These are phyloP conservation scores for Fusarium lateritium DNA, from an alignment of 2,329 filamentous ascomycete genomes.

Conservation along the genomic window DNA sequence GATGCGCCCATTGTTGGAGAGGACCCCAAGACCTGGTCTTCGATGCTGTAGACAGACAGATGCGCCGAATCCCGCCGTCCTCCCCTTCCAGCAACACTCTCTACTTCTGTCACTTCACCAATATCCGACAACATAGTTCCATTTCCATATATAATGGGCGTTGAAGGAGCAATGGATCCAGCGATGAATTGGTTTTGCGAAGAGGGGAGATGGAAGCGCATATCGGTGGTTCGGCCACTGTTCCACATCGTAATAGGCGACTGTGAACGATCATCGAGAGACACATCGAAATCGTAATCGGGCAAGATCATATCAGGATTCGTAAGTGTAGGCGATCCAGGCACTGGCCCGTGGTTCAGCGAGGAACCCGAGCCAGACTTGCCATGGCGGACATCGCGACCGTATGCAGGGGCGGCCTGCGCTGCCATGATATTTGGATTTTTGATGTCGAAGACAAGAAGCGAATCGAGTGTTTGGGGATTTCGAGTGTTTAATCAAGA, in stretches of 20 bases:
- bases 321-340: slow-evolving; percentile 87
- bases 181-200: slow-evolving; percentile 57
- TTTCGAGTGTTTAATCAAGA: slow-evolving; percentile 4
- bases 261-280: slow-evolving; percentile 66
- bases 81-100: slow-evolving; percentile 63
- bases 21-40: slow-evolving; percentile 56
- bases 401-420: slow-evolving; percentile 46
- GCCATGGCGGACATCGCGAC: slow-evolving; percentile 51
- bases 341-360: slow-evolving; percentile 63
- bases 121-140: slow-evolving; percentile 79
- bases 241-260: slow-evolving; percentile 69
- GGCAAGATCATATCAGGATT: slow-evolving; percentile 97
- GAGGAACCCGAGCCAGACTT: slow-evolving; percentile 45
- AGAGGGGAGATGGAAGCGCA: slow-evolving; percentile 61
- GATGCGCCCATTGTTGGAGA: slow-evolving; percentile 64
- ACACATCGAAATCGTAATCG: slow-evolving; percentile 73
- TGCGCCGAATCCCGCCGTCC: slow-evolving; percentile 57
- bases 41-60: slow-evolving; percentile 53
- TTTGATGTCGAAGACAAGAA: slow-evolving; percentile 5
- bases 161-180: slow-evolving; percentile 66
- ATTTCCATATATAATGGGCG: slow-evolving; percentile 78
- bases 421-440: slow-evolving; percentile 50
- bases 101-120: slow-evolving; percentile 69
- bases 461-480: not conserved
- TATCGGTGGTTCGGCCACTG: slow-evolving; percentile 56